These are phyloP conservation scores for Anthoceros angustus DNA, from an alignment of 225 moss, liverwort and hornwort genomes.

Conservation along the genomic window DNA sequence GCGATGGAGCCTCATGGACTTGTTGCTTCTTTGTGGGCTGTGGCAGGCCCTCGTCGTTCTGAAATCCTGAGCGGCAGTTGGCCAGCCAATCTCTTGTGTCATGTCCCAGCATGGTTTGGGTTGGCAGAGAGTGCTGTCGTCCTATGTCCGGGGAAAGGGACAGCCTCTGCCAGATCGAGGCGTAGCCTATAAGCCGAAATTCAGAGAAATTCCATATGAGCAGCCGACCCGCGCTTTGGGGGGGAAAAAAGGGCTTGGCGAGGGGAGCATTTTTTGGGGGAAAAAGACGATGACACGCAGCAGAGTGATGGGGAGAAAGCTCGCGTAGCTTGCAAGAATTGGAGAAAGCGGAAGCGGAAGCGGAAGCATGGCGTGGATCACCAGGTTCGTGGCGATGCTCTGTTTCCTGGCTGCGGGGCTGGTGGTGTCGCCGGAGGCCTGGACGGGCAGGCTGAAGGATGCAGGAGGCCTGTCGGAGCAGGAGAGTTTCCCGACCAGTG, in stretches of 20 bases:
- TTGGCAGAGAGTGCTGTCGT: too few species aligned
- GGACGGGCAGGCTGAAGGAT: conserved; percentile 8
- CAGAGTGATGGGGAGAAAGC: too few species aligned
- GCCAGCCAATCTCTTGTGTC: background rate
- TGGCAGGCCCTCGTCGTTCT: background rate
- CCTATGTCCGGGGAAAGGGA: too few species aligned
- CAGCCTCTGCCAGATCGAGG: too few species aligned
- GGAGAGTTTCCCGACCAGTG: conserved; percentile 12
- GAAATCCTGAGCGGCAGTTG: background rate
- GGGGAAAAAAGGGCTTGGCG: too few species aligned
- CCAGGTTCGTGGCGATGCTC: conserved; percentile 36
- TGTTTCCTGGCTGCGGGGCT: conserved; percentile 39
- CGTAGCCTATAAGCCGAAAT: too few species aligned
- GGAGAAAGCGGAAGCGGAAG: background rate
- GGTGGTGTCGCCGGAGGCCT: conserved; percentile 45
- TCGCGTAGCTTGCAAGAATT: too few species aligned
- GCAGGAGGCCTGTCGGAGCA: conserved; percentile 1
- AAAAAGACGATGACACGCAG: too few species aligned
- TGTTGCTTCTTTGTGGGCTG: background rate
- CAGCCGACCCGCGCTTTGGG: too few species aligned
- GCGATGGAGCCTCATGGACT: too few species aligned
- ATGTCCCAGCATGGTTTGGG: background rate
- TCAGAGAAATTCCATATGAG: too few species aligned
- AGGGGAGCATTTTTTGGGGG: too few species aligned
- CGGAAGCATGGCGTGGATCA: conserved; percentile 30